Evolutionary conservation across 768 basidiomycete genomes (phyloP).

Genomic region (Scleroderma bovista): DNA sequence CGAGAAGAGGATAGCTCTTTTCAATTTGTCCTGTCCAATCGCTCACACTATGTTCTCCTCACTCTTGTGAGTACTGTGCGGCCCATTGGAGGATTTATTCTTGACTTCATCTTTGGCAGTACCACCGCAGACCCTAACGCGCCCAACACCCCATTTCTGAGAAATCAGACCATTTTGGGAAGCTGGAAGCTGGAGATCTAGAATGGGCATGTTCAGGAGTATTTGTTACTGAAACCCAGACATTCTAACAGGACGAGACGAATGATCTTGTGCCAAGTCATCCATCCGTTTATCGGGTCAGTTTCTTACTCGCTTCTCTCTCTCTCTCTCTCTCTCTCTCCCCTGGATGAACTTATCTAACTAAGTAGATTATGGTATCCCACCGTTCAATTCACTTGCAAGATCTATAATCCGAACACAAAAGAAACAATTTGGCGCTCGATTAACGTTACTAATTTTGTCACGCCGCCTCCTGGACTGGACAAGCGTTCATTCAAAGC

Average conservation of each 20-base stretch:
- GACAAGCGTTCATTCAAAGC: conserved; percentile 86
- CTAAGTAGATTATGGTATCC: conserved; percentile 88
- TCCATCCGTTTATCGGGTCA: conserved; percentile 86
- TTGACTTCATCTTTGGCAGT: conserved; percentile 37
- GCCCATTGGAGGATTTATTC: conserved; percentile 1
- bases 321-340: too few relatives aligned
- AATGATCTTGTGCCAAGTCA: conserved; percentile 78
- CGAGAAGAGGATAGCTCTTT: too few relatives aligned
- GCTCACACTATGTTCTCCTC: conserved; percentile 55
- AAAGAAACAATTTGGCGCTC: conserved; percentile 80
- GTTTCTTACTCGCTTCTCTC: conserved; percentile 25
- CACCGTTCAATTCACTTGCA: conserved; percentile 91
- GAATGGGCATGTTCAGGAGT: conserved; percentile 81
- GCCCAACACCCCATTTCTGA: conserved; percentile 78
- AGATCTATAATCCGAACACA: conserved; percentile 74
- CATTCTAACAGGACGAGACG: conserved; percentile 82
- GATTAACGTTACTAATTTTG: conserved; percentile 77
- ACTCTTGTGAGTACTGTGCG: conserved; percentile 59
- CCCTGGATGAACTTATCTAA: conserved; percentile 10
- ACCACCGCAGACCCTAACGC: conserved; percentile 58
- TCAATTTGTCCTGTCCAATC: too few relatives aligned
- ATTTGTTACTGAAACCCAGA: conserved; percentile 88
- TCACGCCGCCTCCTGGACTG: conserved; percentile 61
- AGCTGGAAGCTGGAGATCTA: conserved; percentile 69
- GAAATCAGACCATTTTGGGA: conserved; percentile 61